phyloP scores from a whole-genome alignment of 805 yeast species.

The Candida fluviatilis region DNA sequence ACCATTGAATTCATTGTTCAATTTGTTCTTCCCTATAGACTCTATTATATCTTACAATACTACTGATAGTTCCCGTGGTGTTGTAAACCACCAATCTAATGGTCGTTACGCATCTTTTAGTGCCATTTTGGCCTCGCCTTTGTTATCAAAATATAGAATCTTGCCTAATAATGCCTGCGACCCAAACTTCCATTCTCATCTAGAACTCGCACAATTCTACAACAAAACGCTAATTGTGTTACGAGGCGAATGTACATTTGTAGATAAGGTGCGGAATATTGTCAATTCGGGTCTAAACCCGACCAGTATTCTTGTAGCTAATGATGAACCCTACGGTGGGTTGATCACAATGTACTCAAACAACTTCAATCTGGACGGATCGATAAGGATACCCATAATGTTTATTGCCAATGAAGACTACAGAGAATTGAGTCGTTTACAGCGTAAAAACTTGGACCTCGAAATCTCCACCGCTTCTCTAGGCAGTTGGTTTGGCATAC shows the following conservation, averaged over 20 bases:
- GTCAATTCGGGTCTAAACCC: slow-evolving; percentile 37
- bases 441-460: slow-evolving; percentile 10
- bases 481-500: slow-evolving; percentile 34
- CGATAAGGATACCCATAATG: slow-evolving; percentile 45
- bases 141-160: slow-evolving; percentile 22
- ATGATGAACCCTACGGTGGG: slow-evolving; percentile 43
- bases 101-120: slow-evolving; percentile 42
- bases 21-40: slow-evolving; percentile 41
- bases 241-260: slow-evolving; percentile 56
- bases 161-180: slow-evolving; percentile 29
- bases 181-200: slow-evolving; percentile 4
- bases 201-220: slow-evolving; percentile 10
- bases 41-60: slow-evolving; percentile 27
- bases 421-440: slow-evolving; percentile 11
- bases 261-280: slow-evolving; percentile 45
- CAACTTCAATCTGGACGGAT: slow-evolving; percentile 36
- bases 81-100: slow-evolving; percentile 15
- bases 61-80: slow-evolving; percentile 10
- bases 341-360: slow-evolving; percentile 53
- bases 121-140: slow-evolving; percentile 22
- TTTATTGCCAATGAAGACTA: slow-evolving; percentile 47
- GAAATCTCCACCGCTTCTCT: slow-evolving; percentile 28
- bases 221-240: slow-evolving; percentile 26
- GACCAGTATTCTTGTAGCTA: slow-evolving; percentile 52
- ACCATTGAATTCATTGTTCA: slow-evolving; percentile 31